Conservation (phyloP, 2,329 filamentous ascomycete species). For the Cryoendolithus antarcticus region DNA sequence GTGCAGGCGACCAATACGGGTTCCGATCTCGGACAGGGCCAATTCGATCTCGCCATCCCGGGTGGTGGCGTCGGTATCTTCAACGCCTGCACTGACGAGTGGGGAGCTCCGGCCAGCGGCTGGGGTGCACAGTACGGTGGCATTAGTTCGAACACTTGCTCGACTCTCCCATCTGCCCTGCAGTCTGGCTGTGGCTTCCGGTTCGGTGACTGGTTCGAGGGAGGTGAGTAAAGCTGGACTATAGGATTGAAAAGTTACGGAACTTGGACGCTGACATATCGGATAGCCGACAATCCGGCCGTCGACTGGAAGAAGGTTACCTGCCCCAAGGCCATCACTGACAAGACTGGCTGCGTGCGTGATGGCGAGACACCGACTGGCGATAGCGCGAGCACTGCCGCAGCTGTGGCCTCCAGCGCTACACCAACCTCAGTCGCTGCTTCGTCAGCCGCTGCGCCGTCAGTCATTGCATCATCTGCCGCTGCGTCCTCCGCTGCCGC, state of each 20-base stretch:
- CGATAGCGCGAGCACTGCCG: too few relatives aligned
- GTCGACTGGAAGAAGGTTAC: constrained; percentile 45
- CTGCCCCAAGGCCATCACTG: constrained; percentile 40
- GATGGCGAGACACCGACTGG: constrained; percentile 11
- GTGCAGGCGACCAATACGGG: constrained; percentile 55
- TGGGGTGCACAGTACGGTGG: constrained; percentile 51
- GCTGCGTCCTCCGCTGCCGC: constrained; percentile 4
- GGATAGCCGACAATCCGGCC: constrained; percentile 8
- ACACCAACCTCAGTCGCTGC: neutral
- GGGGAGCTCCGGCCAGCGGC: constrained; percentile 33
- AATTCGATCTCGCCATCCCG: constrained; percentile 43
- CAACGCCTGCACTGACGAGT: constrained; percentile 31
- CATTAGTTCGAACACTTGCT: constrained; percentile 39
- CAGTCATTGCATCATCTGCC: constrained; percentile 2
- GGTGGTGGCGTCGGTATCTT: constrained; percentile 47
- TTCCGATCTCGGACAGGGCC: constrained; percentile 42
- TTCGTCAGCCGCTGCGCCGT: constrained; percentile 4
- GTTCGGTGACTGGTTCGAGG: constrained; percentile 49
- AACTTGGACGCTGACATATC: too few relatives aligned
- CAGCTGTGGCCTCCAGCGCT: too few relatives aligned
- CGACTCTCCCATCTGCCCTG: constrained; percentile 40
- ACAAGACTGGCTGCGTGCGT: constrained; percentile 30
- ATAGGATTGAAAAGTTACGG: too few relatives aligned
- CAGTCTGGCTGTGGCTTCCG: constrained; percentile 50
- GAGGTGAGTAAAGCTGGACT: constrained; percentile 21